These are phyloP conservation scores for Gracilaria gracilis DNA, from an alignment of 23 red algal genomes.

Conservation along the genomic window DNA sequence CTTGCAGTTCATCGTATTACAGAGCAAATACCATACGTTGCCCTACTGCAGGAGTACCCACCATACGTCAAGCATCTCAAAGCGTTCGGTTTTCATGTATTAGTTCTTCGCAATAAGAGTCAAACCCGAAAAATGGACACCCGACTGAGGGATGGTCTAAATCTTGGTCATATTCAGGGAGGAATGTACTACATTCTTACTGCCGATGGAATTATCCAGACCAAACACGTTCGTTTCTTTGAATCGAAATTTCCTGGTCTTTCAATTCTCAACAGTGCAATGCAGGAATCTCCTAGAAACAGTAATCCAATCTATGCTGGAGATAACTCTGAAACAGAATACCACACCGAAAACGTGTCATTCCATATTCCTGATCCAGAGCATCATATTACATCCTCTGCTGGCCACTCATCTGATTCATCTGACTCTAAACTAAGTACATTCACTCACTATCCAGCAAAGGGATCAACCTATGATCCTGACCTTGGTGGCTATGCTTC, in stretches of 20 bases:
- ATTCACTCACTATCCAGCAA: conserved; percentile 6
- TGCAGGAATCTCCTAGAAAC: too few species aligned
- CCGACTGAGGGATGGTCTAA: conserved; percentile 7
- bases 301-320: too few species aligned
- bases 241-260: conserved; percentile 34
- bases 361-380: too few species aligned
- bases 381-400: too few species aligned
- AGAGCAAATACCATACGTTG: background rate
- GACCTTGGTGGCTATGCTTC: background rate
- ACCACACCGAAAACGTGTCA: too few species aligned
- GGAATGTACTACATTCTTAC: conserved; percentile 57
- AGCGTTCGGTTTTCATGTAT: conserved; percentile 33
- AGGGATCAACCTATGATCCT: background rate
- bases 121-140: conserved; percentile 3
- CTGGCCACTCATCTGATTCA: too few species aligned
- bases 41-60: background rate
- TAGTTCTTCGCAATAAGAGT: background rate
- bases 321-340: background rate
- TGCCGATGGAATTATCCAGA: background rate
- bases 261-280: background rate
- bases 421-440: background rate
- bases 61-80: conserved; percentile 18
- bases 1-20: background rate
- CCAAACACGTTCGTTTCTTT: conserved; percentile 48
- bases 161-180: conserved; percentile 31